Base-by-base conservation (phyloP, 2,329 filamentous ascomycete species). In the Sarocladium strictum region DNA sequence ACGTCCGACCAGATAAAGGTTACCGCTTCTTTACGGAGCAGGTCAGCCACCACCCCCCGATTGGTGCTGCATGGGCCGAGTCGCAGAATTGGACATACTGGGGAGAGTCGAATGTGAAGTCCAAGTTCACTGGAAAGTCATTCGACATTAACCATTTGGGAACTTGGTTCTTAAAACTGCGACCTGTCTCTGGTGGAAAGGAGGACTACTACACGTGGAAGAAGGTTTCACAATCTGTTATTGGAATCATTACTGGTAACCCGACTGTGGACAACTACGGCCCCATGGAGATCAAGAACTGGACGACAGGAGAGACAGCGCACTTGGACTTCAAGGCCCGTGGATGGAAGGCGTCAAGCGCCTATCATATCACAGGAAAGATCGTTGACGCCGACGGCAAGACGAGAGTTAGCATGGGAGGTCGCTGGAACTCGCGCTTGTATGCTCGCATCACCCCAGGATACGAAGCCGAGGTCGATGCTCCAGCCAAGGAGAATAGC, bases 1-100 rank as follows among this genome's bases (percentile, higher is more conserved):
- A 99, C 65, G 92, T 87, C 33, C 80, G 94, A 55, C 93, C 94
- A 0, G 94, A 99, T 73, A 96, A 97, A 70, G 92, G 93, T 56
- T 99, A 96, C 74, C 90, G 94, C 60, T 97, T 97, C 79, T 96
- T 97, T 73, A 90, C 96, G 57, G 94, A 99, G 71, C 94, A 99
- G 75, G 93, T 99, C 63, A 95, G 90, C 72, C 94, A 99, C 69
- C 94, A 99, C 71, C 94, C 94, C 27, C 94, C 94, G 0, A 81
- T 99, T 63, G 92, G 94, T 60, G 94, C 95, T 17, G 92, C 91
- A 0, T 94, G 88, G 78, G 93, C 93, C 9, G 94, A 99, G 70
- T 87, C 90, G 3, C 84, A 92, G 14, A 90, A 88, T 63, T 99
- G 94, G 94, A 93, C 93, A 54, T 99, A 99, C 75, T 97, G 89